phyloP scores from a whole-genome alignment of 1,284 basidiomycete genomes.

The Xerocomus nothofagi region DNA sequence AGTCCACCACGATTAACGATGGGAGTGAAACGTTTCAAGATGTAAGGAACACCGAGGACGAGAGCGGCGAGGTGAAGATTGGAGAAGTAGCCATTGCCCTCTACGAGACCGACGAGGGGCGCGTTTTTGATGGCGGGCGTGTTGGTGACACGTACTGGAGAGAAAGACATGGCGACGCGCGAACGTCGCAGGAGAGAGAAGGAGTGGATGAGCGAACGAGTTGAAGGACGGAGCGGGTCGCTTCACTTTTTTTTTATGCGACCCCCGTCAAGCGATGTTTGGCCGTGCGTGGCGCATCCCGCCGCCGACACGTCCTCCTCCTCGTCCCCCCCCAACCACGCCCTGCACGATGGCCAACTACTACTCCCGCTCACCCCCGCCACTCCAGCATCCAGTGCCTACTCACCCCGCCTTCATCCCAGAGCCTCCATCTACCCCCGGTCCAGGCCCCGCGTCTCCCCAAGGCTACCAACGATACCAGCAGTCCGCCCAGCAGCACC shows the following conservation, averaged over 20 bases:
- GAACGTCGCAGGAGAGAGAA: slow-evolving; percentile 15
- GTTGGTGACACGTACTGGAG: slow-evolving; percentile 56
- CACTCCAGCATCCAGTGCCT: slow-evolving; percentile 85
- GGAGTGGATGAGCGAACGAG: slow-evolving; percentile 22
- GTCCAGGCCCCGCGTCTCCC: slow-evolving; percentile 47
- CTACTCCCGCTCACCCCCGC: slow-evolving; percentile 69
- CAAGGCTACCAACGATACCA: slow-evolving; percentile 72
- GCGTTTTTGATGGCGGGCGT: slow-evolving; percentile 80
- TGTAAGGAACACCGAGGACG: slow-evolving; percentile 76
- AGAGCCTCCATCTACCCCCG: slow-evolving; percentile 82
- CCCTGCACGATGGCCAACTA: slow-evolving; percentile 40
- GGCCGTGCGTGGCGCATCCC: slow-evolving; percentile 20
- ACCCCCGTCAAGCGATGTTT: slow-evolving; percentile 18
- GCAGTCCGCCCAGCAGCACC: slow-evolving; percentile 39
- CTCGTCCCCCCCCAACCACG: background rate
- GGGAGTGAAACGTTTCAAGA: slow-evolving; percentile 79
- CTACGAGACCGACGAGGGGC: slow-evolving; percentile 78
- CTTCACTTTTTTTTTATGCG: slow-evolving; percentile 28
- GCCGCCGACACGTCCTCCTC: background rate
- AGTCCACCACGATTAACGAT: slow-evolving; percentile 75
- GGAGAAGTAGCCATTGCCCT: slow-evolving; percentile 84
- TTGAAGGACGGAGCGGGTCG: background rate
- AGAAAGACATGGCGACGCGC: slow-evolving; percentile 42
- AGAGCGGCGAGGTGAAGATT: slow-evolving; percentile 79
- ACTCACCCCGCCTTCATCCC: slow-evolving; percentile 89